These are phyloP conservation scores for Micractinium sp. DNA, from an alignment of 139 green algal species.

Conservation along the genomic window DNA sequence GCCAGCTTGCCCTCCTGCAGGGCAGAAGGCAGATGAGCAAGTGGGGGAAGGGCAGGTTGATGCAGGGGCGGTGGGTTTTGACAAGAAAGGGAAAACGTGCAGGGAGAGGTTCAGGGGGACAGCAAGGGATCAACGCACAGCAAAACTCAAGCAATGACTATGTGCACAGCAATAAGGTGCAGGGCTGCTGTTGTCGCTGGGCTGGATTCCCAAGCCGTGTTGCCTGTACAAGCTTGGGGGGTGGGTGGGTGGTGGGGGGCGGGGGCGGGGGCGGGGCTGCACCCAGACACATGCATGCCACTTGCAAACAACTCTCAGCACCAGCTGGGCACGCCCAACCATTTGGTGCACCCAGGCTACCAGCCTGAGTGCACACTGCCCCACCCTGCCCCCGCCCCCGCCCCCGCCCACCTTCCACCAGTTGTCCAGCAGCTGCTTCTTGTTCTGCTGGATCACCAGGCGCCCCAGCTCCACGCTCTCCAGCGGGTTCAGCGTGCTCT, in stretches of 20 bases:
- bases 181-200: background rate
- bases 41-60: background rate
- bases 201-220: background rate
- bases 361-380: background rate
- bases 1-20: slow-evolving; percentile 88
- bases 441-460: slow-evolving; percentile 97
- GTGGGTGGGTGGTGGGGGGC: no score
- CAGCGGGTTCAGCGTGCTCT: slow-evolving; percentile 90
- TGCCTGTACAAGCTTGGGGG: background rate
- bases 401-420: slow-evolving; percentile 85
- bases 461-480: slow-evolving; percentile 94
- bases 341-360: background rate
- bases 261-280: no score
- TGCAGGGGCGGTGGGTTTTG: no score
- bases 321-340: background rate
- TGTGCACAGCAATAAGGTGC: no score
- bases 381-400: background rate
- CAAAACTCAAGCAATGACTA: no score
- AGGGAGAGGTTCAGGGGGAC: background rate
- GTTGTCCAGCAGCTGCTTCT: slow-evolving; percentile 98
- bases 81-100: no score
- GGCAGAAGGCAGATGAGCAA: background rate
- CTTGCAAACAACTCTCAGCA: background rate
- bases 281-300: no score
- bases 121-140: no score